Evolutionary conservation across 495 filamentous ascomycete species (phyloP).

Genomic region (Cetradonia linearis): DNA sequence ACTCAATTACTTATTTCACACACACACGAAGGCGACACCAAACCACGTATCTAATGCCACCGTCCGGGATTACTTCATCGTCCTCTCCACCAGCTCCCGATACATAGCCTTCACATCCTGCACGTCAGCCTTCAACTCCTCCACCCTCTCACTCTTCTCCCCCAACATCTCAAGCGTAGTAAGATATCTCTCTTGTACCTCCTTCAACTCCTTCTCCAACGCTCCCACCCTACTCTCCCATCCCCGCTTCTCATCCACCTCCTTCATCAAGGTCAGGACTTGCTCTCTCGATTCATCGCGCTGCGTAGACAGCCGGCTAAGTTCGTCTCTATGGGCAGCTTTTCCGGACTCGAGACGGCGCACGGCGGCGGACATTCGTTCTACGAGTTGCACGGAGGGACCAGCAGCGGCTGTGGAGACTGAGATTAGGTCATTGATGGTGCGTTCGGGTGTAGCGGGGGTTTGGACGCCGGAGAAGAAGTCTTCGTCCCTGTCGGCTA

Average conservation of each 20-base stretch:
- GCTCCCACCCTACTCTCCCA: constrained; percentile 49
- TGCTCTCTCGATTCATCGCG: constrained; percentile 86
- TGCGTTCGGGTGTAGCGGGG: constrained; percentile 56
- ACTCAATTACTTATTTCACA: background rate
- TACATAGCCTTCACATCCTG: constrained; percentile 91
- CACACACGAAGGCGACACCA: background rate
- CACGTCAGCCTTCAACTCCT: constrained; percentile 82
- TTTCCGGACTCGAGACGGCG: constrained; percentile 86
- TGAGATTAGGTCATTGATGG: constrained; percentile 79
- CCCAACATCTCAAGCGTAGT: constrained; percentile 90
- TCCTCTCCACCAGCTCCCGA: constrained; percentile 79
- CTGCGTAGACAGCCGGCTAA: constrained; percentile 66
- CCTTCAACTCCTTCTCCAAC: constrained; percentile 54
- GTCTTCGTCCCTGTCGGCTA: constrained; percentile 56
- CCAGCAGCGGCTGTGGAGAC: constrained; percentile 82
- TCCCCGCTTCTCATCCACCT: constrained; percentile 59
- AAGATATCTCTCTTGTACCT: constrained; percentile 59
- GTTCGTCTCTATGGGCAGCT: constrained; percentile 72
- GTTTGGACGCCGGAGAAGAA: constrained; percentile 49
- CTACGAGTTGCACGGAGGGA: constrained; percentile 89
- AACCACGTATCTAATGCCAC: background rate
- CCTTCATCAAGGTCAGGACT: constrained; percentile 77
- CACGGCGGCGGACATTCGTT: constrained; percentile 90
- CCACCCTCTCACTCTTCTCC: constrained; percentile 90
- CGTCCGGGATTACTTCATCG: constrained; percentile 50